A percentile compares a stretch with the other conserved stretches of the same genome.
Conservation (phyloP, 1,139 yeast genomes). For the Neolecta irregularis region DNA sequence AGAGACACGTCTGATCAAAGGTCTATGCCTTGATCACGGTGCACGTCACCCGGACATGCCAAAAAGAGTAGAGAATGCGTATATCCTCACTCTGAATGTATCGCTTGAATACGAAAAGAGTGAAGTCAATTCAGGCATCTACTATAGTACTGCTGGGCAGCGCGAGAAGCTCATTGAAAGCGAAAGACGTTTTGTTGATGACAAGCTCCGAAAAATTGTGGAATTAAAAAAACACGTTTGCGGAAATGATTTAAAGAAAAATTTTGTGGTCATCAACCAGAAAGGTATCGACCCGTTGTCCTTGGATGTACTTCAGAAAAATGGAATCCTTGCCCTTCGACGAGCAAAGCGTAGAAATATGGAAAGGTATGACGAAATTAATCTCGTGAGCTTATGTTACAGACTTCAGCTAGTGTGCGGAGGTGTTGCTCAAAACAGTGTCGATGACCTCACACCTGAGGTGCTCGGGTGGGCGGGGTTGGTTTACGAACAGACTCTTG, state of each 20-base stretch:
- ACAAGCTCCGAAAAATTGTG: slow-evolving; percentile 75
- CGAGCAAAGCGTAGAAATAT: slow-evolving; percentile 97
- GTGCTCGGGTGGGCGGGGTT: slow-evolving; percentile 83
- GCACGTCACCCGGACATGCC: slow-evolving; percentile 99
- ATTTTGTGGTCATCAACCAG: slow-evolving; percentile 91
- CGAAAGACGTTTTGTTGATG: slow-evolving; percentile 90
- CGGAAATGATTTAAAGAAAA: slow-evolving; percentile 53
- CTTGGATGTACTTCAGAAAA: slow-evolving; percentile 80
- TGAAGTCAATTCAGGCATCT: slow-evolving; percentile 93
- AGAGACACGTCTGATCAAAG: slow-evolving; percentile 71
- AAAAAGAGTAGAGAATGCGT: slow-evolving; percentile 64
- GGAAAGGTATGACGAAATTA: too few species aligned
- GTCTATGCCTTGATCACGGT: slow-evolving; percentile 93
- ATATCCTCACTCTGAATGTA: slow-evolving; percentile 76
- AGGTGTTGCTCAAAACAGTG: slow-evolving; percentile 95
- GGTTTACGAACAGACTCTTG: slow-evolving; percentile 83
- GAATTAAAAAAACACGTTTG: slow-evolving; percentile 88
- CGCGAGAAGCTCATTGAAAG: slow-evolving; percentile 87
- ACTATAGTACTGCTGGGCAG: slow-evolving; percentile 89
- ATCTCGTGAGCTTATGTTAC: too few species aligned
- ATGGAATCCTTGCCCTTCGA: slow-evolving; percentile 84
- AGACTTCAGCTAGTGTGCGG: slow-evolving; percentile 91
- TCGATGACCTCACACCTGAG: slow-evolving; percentile 75
- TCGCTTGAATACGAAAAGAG: slow-evolving; percentile 94
- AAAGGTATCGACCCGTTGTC: slow-evolving; percentile 99